Conservation (phyloP, 2,329 filamentous ascomycete genomes). For the Trichoderma pleuroti region DNA sequence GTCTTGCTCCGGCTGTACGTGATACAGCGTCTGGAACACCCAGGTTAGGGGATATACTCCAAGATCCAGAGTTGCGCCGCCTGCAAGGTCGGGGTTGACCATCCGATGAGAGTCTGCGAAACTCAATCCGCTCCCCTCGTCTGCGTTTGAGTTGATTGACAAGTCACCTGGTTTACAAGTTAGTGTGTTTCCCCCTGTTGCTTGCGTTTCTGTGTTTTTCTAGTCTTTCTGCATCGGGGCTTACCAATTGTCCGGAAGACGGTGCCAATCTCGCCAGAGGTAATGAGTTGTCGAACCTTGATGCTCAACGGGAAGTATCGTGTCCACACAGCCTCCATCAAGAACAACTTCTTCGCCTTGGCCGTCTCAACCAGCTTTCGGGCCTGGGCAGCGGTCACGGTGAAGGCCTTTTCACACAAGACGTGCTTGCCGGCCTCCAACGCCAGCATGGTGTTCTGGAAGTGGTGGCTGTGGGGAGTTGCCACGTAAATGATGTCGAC, state of each 20-base stretch:
- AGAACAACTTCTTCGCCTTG: conserved; percentile 66
- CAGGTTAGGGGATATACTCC: conserved; percentile 88
- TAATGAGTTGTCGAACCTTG: conserved; percentile 64
- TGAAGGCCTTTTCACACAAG: conserved; percentile 87
- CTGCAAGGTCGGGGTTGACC: conserved; percentile 77
- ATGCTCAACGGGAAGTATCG: conserved; percentile 82
- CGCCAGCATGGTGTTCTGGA: conserved; percentile 83
- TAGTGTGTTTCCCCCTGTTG: background rate
- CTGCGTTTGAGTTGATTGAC: conserved; percentile 56
- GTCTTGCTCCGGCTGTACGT: conserved; percentile 64
- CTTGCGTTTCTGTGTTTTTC: background rate
- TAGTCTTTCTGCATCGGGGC: background rate
- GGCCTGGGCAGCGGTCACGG: conserved; percentile 75
- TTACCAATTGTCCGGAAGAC: conserved; percentile 58
- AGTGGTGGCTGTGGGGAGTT: conserved; percentile 89
- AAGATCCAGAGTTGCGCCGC: conserved; percentile 77
- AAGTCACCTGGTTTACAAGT: conserved; percentile 46
- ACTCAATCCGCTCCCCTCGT: conserved; percentile 47
- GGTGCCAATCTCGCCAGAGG: conserved; percentile 52
- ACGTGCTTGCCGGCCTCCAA: conserved; percentile 82
- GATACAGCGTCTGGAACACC: conserved; percentile 87
- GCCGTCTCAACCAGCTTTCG: conserved; percentile 70
- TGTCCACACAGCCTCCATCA: conserved; percentile 91
- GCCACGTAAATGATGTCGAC: conserved; percentile 87
- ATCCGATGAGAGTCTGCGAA: conserved; percentile 67